Evolutionary conservation across 2,329 filamentous ascomycete species (phyloP).

Genomic region (Colletotrichum spinosum): DNA sequence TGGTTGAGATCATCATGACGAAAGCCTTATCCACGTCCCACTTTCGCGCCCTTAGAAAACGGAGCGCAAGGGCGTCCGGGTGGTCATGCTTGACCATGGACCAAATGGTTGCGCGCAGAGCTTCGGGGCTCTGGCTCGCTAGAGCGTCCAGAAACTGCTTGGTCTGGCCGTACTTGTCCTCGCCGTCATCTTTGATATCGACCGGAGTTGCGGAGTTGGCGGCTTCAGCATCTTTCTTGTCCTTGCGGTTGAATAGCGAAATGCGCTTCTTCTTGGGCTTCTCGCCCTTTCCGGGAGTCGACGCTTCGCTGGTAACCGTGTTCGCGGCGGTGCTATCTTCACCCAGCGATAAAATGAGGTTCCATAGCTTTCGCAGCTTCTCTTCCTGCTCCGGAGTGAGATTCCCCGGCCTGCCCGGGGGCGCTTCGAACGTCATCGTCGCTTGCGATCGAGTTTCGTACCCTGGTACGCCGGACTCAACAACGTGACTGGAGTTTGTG

Average conservation of each 20-base stretch:
- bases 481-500: background rate
- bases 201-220: conserved; percentile 46
- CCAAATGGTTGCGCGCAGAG: conserved; percentile 87
- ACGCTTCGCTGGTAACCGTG: conserved; percentile 43
- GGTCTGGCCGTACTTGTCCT: conserved; percentile 94
- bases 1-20: conserved; percentile 93
- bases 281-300: conserved; percentile 48
- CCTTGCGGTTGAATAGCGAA: conserved; percentile 73
- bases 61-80: conserved; percentile 84
- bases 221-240: conserved; percentile 65
- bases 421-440: conserved; percentile 56
- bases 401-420: conserved; percentile 83
- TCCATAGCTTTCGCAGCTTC: conserved; percentile 91
- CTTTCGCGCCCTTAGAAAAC: conserved; percentile 89
- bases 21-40: conserved; percentile 96
- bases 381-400: conserved; percentile 90
- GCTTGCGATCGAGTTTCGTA: conserved; percentile 19
- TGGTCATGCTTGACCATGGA: conserved; percentile 95
- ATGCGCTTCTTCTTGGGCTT: conserved; percentile 83
- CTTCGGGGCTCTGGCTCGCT: conserved; percentile 79
- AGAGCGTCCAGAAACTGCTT: conserved; percentile 89
- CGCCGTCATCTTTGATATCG: conserved; percentile 61
- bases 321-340: conserved; percentile 44
- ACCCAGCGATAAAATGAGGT: conserved; percentile 75
- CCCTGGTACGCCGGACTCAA: background rate